Base-by-base conservation (phyloP, 768 basidiomycete genomes). In the Cubamyces lactineus region DNA sequence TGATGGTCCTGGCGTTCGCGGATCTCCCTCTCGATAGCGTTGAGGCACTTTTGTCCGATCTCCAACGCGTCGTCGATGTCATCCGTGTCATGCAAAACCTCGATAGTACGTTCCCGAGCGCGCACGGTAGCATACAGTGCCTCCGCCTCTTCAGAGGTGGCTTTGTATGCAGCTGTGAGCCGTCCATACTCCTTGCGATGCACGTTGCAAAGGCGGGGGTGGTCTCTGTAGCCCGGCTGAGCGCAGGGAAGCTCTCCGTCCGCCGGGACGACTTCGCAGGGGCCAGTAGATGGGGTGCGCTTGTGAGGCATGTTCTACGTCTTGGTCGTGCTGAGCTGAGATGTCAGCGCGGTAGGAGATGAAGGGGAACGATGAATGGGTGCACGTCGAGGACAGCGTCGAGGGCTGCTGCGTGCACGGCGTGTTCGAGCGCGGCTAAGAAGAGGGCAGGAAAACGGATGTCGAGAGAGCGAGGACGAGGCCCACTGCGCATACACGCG, bases 121-220 rank as follows among this genome's bases (percentile, higher is more conserved):
- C 48, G 48, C 48, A 49, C 48, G 11, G 24, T 16, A 9, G 48
- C 26, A 26, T 49, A 49, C 3, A 49, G 9, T 2, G 1, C 4
- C 48, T 49, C 48, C 13, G 48, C 48, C 9, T 49, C 48, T 28
- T 49, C 48, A 15, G 48, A 49, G 11, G 48, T 49, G 12, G 48
- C 48, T 26, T 49, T 49, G 48, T 49, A 49, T 49, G 48, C 48
- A 16, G 48, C 48, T 7, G 48, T 49, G 48, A 49, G 48, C 13
- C 24, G 48, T 6, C 48, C 48, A 9, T 49, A 49, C 48, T 49
- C 48, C 48, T 49, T 49, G 48, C 48, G 48, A 12, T 49, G 48
- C 16, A 5, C 26, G 26, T 16, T 26, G 48, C 48, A 49, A 16
- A 49, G 48, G 12, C 48, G 48, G 5, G 48, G 48, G 26, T 28